Evolutionary conservation across 371 early-diverging fungal genomes (phyloP).

Genomic region (Aphelidium insulamus): DNA sequence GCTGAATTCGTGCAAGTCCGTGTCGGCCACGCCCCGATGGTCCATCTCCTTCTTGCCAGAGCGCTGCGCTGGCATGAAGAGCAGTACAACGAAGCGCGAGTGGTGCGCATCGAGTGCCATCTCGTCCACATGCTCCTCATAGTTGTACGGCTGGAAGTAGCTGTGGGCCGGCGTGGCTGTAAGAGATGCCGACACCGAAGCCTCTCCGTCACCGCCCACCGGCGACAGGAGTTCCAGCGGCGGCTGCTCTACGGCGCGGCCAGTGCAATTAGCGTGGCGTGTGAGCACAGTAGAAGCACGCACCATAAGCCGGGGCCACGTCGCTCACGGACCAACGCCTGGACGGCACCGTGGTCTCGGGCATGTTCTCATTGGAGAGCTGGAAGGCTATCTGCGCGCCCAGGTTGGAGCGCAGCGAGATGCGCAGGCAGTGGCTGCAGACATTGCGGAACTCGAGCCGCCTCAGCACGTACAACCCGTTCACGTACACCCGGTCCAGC

Average conservation of each 20-base stretch:
- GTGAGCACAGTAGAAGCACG: conserved; percentile 1
- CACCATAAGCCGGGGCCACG: conserved; percentile 2
- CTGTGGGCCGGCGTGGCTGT: background rate
- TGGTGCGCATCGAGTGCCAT: too few relatives aligned
- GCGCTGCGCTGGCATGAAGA: too few relatives aligned
- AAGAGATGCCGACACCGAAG: background rate
- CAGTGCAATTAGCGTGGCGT: too few relatives aligned
- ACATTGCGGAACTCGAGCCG: conserved; percentile 46
- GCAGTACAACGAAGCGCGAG: too few relatives aligned
- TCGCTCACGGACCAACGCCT: conserved; percentile 4
- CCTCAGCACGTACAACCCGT: conserved; percentile 57
- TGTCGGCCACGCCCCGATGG: background rate
- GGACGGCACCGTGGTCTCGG: conserved; percentile 4
- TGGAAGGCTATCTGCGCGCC: conserved; percentile 67
- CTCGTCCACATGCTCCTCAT: too few relatives aligned
- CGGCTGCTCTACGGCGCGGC: too few relatives aligned
- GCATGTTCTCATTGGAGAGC: conserved; percentile 61
- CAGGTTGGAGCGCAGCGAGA: conserved; percentile 59
- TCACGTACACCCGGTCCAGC: conserved; percentile 50
- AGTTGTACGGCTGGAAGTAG: too few relatives aligned
- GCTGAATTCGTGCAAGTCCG: background rate
- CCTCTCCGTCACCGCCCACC: background rate
- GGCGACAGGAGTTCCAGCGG: background rate
- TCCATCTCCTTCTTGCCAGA: too few relatives aligned
- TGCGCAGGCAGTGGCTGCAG: conserved; percentile 23